Base-by-base conservation (phyloP, 2,329 filamentous ascomycete species). In the Lachnellula hyalina region DNA sequence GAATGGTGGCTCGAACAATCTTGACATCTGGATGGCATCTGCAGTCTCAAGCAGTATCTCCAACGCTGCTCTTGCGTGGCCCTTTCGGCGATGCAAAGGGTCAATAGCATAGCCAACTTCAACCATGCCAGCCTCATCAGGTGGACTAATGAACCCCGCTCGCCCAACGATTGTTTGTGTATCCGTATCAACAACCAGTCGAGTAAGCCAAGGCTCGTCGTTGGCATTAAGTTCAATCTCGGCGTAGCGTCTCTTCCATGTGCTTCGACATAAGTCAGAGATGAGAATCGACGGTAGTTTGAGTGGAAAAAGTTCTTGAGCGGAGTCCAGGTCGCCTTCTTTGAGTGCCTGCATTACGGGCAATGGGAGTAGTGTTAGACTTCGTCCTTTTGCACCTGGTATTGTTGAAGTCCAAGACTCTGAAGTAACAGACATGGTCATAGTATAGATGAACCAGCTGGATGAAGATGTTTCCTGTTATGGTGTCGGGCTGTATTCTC, bases 31-130 rank as follows among this genome's bases (percentile, higher is more conserved):
- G 21, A 12, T 47, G 44, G 9, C 6, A 12, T 32, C 49, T 44
- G 40, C 53, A 15, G 42, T 17, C 7, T 55, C 44, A 21, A 55
- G 34, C 3, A 55, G 6, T 5, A 55, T 55, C 14, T 46, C 40
- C 6, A 55, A 38, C 4, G 49, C 53, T n/a, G 53, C 49, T 42
- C 44, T 36, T 4, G 53, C 53, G 25, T 55, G 53, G 19, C 53
- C 53, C 21, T 47, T 36, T 25, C 49, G 38, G 6, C 49, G 41
- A 21, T 44, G 41, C 4, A 47, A 9, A 19, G 32, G 23, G 8
- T 55, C 53, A 23, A 55, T 52, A 5, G 36, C 53, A 15, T 55
- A 55, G 0, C 48, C 53, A 21, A 55, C 25, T 46, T 55, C 49
- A 17, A 55, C 48, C 53, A 55, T 52, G 2, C 53, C 53, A 9